Evolutionary conservation across 2,329 filamentous ascomycete genomes (phyloP), one percentile per base, ranked within the genome.

Genomic region (Scortechinia acanthostroma): DNA sequence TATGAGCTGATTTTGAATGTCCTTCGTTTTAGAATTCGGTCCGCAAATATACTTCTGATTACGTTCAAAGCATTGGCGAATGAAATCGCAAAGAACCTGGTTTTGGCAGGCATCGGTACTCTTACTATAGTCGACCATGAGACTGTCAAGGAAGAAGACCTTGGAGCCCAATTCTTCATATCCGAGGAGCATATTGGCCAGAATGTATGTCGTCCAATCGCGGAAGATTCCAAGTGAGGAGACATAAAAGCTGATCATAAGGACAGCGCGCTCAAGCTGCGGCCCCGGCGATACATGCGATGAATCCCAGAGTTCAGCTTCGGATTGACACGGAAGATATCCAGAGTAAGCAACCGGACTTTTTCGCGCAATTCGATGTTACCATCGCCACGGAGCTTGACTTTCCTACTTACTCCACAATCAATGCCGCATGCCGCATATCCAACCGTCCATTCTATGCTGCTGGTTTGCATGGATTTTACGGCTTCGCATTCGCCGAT

Each of bases 401-500:
- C 52, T 74, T 80, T 53, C 57, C 66, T 42, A 74, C 71, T 2
- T 66, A 78, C 35, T 70, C 65, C 33, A 69, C 60, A 6, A 72
- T 84, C 55, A 81, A 83, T 52, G 72, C 76, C 19, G 70, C 74
- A 19, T 77, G 76, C 43, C 72, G 78, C 28, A 60, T 81, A 23
- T 71, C 71, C 16, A 69, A 71, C 33, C 67, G 70, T 17, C 76
- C 78, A 14, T 83, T 82, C 61, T 84, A 84, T 55, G 75, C 76
- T 17, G 75, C 77, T 28, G 75, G 72, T 17, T 68, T 76, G 10
- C 77, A 83, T 51, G 80, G 80, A 21, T 72, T 83, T 53, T 83
- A 83, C 55, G 80, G 80, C 42, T 84, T 74, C 59, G 74, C 80
- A 44, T 84, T 84, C 55, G 74, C 78, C 4, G 80, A 84, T 52